These are phyloP conservation scores for Globisporangium heterothallicum DNA, from an alignment of 352 stramenopile species.

Conservation along the genomic window DNA sequence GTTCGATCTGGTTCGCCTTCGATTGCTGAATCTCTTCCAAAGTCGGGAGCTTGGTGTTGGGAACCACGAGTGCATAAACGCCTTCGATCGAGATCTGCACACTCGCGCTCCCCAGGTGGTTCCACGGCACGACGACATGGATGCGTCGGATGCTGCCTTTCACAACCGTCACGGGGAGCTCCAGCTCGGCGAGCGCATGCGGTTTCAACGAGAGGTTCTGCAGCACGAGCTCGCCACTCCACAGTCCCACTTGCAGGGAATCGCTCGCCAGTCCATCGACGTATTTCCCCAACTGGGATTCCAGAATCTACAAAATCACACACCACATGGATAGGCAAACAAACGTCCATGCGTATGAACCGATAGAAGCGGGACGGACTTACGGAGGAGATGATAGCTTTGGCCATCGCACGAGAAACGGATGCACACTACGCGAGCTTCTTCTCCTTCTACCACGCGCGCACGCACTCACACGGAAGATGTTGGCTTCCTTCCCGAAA, in stretches of 20 bases:
- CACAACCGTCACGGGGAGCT: slow-evolving; percentile 63
- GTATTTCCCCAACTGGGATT: slow-evolving; percentile 80
- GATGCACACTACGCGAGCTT: no score
- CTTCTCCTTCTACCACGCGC: no score
- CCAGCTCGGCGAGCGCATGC: slow-evolving; percentile 69
- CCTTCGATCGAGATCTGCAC: slow-evolving; percentile 73
- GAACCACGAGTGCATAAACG: slow-evolving; percentile 60
- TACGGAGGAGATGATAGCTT: slow-evolving; percentile 19
- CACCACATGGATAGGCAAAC: background rate
- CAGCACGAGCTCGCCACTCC: slow-evolving; percentile 77
- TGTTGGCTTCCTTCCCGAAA: no score
- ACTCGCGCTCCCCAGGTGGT: slow-evolving; percentile 71
- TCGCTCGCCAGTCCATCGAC: slow-evolving; percentile 71
- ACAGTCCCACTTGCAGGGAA: slow-evolving; percentile 78
- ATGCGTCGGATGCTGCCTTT: slow-evolving; percentile 55
- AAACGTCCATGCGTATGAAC: background rate
- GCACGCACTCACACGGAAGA: no score
- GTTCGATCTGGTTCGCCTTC: slow-evolving; percentile 59
- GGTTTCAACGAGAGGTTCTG: slow-evolving; percentile 69
- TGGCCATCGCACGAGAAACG: slow-evolving; percentile 16
- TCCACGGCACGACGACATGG: slow-evolving; percentile 82
- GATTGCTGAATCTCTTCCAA: slow-evolving; percentile 44
- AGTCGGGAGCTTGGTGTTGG: slow-evolving; percentile 49
- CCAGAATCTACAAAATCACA: slow-evolving; percentile 36
- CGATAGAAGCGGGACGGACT: background rate